A percentile compares a stretch with the other conserved stretches of the same genome.
These are phyloP conservation scores for Chlamydomonas eustigma DNA, from an alignment of 139 green algal genomes.

Conservation along the genomic window DNA sequence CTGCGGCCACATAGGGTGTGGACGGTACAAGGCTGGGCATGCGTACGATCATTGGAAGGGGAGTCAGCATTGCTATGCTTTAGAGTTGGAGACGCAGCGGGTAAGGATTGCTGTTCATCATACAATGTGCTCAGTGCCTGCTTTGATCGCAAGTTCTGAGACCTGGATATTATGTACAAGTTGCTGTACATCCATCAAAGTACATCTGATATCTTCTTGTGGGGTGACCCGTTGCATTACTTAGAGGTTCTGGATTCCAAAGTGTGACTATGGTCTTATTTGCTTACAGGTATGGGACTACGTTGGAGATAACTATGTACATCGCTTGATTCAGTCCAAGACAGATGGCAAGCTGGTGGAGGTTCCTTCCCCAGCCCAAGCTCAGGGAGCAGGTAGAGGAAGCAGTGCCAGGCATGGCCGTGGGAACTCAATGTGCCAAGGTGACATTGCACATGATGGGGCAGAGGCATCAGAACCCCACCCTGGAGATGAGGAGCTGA, in stretches of 20 bases:
- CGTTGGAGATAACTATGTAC: constrained; percentile 90
- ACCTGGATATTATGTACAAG: too few species aligned
- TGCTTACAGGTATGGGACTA: constrained; percentile 92
- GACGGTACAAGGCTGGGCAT: constrained; percentile 70
- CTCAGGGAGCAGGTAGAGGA: not conserved
- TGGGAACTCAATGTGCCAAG: too few species aligned
- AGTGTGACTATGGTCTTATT: too few species aligned
- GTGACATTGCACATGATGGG: too few species aligned
- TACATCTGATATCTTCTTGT: too few species aligned
- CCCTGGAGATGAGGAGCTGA: constrained; percentile 21
- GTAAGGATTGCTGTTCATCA: too few species aligned
- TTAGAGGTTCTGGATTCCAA: too few species aligned
- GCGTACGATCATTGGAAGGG: constrained; percentile 80
- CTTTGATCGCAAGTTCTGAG: too few species aligned
- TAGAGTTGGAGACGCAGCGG: constrained; percentile 89
- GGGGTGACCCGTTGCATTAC: too few species aligned
- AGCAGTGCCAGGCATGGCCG: not conserved
- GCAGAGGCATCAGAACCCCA: not conserved
- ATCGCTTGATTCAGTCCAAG: constrained; percentile 90
- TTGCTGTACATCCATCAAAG: too few species aligned
- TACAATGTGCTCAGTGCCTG: too few species aligned
- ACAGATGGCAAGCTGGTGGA: constrained; percentile 93
- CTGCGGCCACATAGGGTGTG: constrained; percentile 93
- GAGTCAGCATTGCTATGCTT: constrained; percentile 84
- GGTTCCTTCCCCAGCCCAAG: constrained; percentile 56